Evolutionary conservation across 352 stramenopile genomes (phyloP), one percentile per base, ranked within the genome.

Genomic region (Phytopythium helicoides): DNA sequence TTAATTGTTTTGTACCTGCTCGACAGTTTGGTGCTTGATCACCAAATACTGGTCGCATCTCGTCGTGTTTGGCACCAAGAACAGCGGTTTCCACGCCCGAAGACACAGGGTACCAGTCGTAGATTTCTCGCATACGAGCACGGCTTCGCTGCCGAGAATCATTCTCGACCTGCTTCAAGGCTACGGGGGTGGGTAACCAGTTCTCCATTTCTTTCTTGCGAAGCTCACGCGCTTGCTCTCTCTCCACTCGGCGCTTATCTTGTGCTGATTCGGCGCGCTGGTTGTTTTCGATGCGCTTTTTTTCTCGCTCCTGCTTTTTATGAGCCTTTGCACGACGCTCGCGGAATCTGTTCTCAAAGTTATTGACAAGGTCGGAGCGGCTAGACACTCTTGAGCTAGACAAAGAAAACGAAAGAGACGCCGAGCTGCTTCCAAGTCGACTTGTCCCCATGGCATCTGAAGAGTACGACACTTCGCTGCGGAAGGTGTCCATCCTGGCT

Each of bases 311-410:
- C 14, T 62, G 62, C 26, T 76, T 75, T 35, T 78, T 79, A 40
- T 77, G 71, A 38, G 83, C 82, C 25, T 74, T 65, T 21, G 65
- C 65, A 42, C 85, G 82, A 14, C 71, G 74, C 18, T 76, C 54
- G 19, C 66, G 61, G 42, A 87, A 86, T 59, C 78, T 80, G 2
- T 79, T 64, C 60, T 87, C 76, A 38, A 69, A 86, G 52, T 47
- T 80, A 39, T 58, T 76, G 1, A 89, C 34, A 23, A 81, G 81
- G 36, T 78, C 70, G 7, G 74, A 76, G 9, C 79, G 76, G 6
- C 71, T 73, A 0, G 66, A 76, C 7, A 62, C 52, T 6, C 68
- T 70, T 0, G 65, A 80, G 31, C 61, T 67, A 7, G 68, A 64
- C 2, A 66, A 51, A 0, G 71, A 71, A n/a, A 80, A 78, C 11